Base-by-base conservation (phyloP, 140 eudicot species). In the Oenanthe javanica region DNA sequence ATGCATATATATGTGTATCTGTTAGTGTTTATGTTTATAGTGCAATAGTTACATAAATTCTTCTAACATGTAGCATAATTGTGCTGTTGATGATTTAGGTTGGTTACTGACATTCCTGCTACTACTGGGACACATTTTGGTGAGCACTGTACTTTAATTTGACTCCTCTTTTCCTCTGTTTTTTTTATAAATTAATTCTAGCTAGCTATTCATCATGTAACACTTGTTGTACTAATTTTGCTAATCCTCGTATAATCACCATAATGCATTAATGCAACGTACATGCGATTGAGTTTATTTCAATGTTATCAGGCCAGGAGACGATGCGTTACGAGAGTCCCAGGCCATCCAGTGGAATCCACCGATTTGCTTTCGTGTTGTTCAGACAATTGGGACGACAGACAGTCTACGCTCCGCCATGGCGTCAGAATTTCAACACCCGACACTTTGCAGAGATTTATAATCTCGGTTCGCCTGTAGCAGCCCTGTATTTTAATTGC, bases 71-170 rank as follows among this genome's bases (percentile, higher is more conserved):
- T 36, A 5, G 2, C 43, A 36, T 38, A 31, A 31, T 31, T 14
- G 50, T 19, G 36, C 0, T 40, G 36, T 43, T 21, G 38, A 42
- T 72, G 21, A 55, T 5, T 42, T 82, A 93, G 97, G 97, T 80
- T 91, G 88, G 97, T 94, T 82, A 91, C 93, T 59, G 97, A 93
- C 78, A 94, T 92, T 78, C 97, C 98, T 45, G 98, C 89, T 43
- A 93, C 97, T 11, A 94, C 98, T 2, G 94, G 93, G 38, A 82
- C 91, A 80, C 75, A 79, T 5, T 94, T 92, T 71, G 97, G 97
- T 93, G 43, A 87, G 91, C 82, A 64, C 0, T 64, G 42, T 64
- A 64, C 45, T 40, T 31, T 10, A 2, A 51, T 16, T 43, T 14
- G 2, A 0, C 10, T 46, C 10, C 19, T 4, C 2, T 0, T 48